Base-by-base conservation (phyloP, 768 basidiomycete genomes). In the Rhizopogon vulgaris region DNA sequence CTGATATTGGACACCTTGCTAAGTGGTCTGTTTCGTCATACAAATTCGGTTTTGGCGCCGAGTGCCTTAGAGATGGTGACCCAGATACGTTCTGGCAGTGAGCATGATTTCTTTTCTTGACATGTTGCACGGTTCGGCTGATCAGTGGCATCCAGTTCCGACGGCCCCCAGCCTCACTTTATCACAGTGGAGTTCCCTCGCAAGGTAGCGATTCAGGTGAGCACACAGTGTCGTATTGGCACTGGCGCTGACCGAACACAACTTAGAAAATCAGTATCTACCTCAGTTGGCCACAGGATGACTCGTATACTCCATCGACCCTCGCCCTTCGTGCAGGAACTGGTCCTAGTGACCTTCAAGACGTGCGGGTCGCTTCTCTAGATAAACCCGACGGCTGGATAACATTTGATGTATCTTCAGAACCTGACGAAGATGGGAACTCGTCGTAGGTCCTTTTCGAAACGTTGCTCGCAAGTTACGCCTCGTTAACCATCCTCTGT, bases 71-170 rank as follows among this genome's bases (percentile, higher is more conserved):
- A 25, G 94, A 97, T 60, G 80, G 82, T 32, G 88, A 95, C 62
- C 85, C 90, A 28, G 86, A 90, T 38, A 97, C 94, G 0, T 95
- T 97, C 65, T 98, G 96, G 96, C 96, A 98, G 94, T 98, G 67
- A 67, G 92, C 78, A 7, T 37, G 27, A 45, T 49, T 17, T 48
- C 37, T 1, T 49, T n/a, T 55, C 24, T 3, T 14, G 15, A 22
- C 24, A 11, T 38, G 22, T 22, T 22, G 14, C 5, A 14, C 30
- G 14, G 12, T 48, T 25, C 18, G 24, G 47, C 17, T 51, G 34
- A 52, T 48, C 27, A 22, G 42, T 56, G 27, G 27, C 57, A 49
- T 38, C 15, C 56, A 91, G 89, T 65, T 87, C 87, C 3, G 96
- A 98, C 64, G 96, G 96, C 2, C 92, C 94, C 2, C 96, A 98